Evolutionary conservation across 441 rosid species (phyloP).

Genomic region (Aleurites moluccanus): DNA sequence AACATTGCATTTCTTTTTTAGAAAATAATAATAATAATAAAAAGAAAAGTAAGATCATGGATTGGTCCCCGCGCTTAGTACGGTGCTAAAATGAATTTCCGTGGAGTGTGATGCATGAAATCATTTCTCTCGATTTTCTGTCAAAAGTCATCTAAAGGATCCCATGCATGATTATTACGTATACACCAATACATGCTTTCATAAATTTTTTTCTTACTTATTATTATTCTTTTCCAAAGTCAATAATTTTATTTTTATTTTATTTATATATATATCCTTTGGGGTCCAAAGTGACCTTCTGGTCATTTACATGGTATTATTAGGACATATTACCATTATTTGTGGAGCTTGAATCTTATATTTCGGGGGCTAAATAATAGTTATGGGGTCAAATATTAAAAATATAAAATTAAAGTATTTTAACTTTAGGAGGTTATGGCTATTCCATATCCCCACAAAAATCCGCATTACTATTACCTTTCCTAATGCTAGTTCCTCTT

Average conservation of each 20-base stretch:
- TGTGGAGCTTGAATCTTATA: too few species aligned
- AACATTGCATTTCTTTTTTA: not conserved
- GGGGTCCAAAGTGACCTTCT: too few species aligned
- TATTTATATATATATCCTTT: not conserved
- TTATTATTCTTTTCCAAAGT: not conserved
- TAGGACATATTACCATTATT: too few species aligned
- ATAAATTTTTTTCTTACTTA: constrained; percentile 3
- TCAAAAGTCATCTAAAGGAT: constrained; percentile 30
- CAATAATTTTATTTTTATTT: not conserved
- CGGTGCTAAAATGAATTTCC: constrained; percentile 16
- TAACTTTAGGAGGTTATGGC: too few species aligned
- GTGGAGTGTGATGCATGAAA: constrained; percentile 31
- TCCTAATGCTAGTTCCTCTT: too few species aligned
- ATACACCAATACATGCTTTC: constrained; percentile 42
- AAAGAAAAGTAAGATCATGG: constrained; percentile 22
- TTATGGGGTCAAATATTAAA: too few species aligned
- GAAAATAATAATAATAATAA: not conserved
- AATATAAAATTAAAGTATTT: too few species aligned
- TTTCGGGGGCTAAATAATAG: too few species aligned
- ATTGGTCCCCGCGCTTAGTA: constrained; percentile 35
- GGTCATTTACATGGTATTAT: too few species aligned
- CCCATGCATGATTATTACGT: constrained; percentile 67
- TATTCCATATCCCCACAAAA: too few species aligned
- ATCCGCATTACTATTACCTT: too few species aligned
- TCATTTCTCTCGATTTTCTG: constrained; percentile 18